A percentile compares a stretch with the other conserved stretches of the same genome.
Conservation (phyloP, 305 asterid genomes). For the Andrographis paniculata region DNA sequence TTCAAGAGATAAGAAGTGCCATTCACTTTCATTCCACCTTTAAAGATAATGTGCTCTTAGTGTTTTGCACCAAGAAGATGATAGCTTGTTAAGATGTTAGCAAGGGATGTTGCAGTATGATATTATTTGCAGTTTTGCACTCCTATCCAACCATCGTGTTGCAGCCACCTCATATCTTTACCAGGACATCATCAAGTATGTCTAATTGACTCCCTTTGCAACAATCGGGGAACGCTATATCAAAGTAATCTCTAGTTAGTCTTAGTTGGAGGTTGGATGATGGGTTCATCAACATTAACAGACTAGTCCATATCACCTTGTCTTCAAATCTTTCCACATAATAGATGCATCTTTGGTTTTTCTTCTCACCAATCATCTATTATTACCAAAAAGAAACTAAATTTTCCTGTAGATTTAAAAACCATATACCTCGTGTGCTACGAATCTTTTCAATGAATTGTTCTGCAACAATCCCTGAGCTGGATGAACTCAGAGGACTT, state of each 20-base stretch:
- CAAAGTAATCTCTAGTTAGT: background rate
- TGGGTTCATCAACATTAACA: too few relatives aligned
- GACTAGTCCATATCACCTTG: background rate
- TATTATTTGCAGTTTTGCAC: background rate
- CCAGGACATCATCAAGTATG: background rate
- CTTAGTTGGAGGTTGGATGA: too few relatives aligned
- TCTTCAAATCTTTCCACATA: background rate
- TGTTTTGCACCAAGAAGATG: too few relatives aligned
- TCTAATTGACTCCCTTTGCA: background rate
- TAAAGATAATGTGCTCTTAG: too few relatives aligned
- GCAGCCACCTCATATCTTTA: background rate
- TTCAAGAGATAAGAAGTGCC: too few relatives aligned
- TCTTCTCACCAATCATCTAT: background rate
- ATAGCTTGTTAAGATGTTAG: too few relatives aligned
- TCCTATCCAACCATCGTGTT: background rate
- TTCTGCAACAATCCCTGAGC: slow-evolving; percentile 82
- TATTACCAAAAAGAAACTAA: background rate
- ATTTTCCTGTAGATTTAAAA: slow-evolving; percentile 8
- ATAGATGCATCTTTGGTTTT: background rate
- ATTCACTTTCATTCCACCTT: too few relatives aligned
- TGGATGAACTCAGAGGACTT: slow-evolving; percentile 50
- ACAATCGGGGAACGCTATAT: background rate
- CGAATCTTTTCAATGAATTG: slow-evolving; percentile 84
- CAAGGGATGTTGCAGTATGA: too few relatives aligned
- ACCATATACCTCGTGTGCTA: slow-evolving; percentile 55